These are phyloP conservation scores for Lenwebbia sp. DNA, from an alignment of 345 rosid species.

Conservation along the genomic window DNA sequence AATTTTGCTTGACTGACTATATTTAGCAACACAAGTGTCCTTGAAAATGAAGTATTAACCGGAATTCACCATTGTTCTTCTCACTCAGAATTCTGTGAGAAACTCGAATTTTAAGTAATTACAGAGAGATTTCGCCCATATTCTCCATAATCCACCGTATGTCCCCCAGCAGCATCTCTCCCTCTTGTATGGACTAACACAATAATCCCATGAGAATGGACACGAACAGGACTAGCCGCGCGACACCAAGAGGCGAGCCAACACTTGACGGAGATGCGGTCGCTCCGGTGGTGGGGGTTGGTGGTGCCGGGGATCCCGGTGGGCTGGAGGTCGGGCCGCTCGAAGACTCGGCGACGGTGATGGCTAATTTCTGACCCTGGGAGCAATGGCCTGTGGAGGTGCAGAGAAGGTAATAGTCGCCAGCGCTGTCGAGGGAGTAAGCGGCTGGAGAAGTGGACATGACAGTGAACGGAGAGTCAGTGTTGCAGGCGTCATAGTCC, in stretches of 20 bases:
- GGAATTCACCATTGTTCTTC: neutral
- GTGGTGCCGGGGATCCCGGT: neutral
- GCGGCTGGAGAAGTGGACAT: slow-evolving; percentile 14
- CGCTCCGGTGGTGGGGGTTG: neutral
- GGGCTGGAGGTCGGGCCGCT: neutral
- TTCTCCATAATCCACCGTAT: neutral
- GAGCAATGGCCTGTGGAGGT: slow-evolving; percentile 21
- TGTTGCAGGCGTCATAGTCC: slow-evolving; percentile 24
- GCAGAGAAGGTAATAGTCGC: slow-evolving; percentile 27
- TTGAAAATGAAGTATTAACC: neutral
- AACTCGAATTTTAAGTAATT: neutral
- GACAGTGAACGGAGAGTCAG: slow-evolving; percentile 1
- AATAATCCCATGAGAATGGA: neutral
- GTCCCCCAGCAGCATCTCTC: neutral
- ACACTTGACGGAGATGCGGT: neutral
- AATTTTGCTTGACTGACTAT: neutral
- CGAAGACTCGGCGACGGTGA: neutral
- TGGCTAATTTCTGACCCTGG: slow-evolving; percentile 18
- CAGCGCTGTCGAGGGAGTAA: slow-evolving; percentile 22
- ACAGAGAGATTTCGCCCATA: too few relatives aligned
- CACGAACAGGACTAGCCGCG: neutral
- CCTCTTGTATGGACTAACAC: neutral
- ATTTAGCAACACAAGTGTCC: neutral
- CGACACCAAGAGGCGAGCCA: neutral
- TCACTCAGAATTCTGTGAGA: neutral